phyloP scores from a whole-genome alignment of 202 grass and related monocot genomes.

The Eragrostis tef region DNA sequence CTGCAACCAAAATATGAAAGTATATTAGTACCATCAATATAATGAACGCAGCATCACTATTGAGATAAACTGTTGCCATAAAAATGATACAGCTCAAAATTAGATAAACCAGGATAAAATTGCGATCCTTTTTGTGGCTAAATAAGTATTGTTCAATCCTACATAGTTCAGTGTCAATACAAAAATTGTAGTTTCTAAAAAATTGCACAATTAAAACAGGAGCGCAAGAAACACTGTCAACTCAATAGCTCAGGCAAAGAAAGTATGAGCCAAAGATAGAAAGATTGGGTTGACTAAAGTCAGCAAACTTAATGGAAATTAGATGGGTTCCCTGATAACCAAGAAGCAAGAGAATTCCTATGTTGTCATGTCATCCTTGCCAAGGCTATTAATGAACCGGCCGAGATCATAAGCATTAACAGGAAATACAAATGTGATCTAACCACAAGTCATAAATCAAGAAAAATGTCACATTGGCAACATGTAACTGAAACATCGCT shows the following conservation, averaged over 20 bases:
- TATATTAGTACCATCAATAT: neutral
- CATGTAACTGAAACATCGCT: constrained; percentile 5
- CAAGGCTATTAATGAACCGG: neutral
- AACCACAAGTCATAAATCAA: neutral
- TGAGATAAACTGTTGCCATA: neutral
- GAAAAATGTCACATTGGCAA: constrained; percentile 11
- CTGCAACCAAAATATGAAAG: constrained; percentile 45
- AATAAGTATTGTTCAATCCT: neutral
- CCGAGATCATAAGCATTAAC: neutral
- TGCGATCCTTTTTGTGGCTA: neutral
- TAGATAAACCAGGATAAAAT: neutral
- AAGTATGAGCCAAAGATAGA: neutral
- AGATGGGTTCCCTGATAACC: neutral
- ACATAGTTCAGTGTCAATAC: neutral
- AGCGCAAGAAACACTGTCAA: neutral
- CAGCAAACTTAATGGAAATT: neutral
- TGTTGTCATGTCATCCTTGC: neutral
- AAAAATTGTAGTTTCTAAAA: neutral
- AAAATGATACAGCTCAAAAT: neutral
- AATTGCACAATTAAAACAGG: neutral
- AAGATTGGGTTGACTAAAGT: neutral
- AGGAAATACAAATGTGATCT: constrained; percentile 29
- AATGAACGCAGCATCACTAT: neutral
- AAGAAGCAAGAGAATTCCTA: neutral
- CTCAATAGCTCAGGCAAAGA: constrained; percentile 17